Percentiles rank a stretch among this genome's conserved stretches.
These are phyloP conservation scores for Hymenotorrendiella dingleyae DNA, from an alignment of 2,329 filamentous ascomycete genomes.

Conservation along the genomic window DNA sequence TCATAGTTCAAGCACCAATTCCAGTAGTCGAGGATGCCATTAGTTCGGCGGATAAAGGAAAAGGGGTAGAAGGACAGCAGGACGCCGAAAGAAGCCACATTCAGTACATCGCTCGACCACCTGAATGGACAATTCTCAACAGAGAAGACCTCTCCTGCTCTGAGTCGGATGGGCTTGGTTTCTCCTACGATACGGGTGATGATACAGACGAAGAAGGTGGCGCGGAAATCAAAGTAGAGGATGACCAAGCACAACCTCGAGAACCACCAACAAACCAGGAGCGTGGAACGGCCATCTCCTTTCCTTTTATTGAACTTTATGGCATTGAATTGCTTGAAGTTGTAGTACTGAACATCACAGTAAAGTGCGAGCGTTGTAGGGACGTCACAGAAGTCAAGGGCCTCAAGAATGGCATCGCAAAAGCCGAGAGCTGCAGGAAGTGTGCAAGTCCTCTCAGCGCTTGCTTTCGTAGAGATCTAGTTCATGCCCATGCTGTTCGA, in stretches of 20 bases:
- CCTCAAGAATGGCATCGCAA: constrained; percentile 50
- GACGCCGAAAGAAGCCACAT: constrained; percentile 55
- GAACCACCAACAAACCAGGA: constrained; percentile 38
- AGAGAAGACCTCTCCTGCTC: constrained; percentile 42
- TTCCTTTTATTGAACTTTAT: constrained; percentile 71
- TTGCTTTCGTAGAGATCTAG: constrained; percentile 59
- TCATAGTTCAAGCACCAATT: constrained; percentile 7
- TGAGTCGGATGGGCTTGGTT: constrained; percentile 38
- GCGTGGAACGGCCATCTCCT: constrained; percentile 69
- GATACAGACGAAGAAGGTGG: constrained; percentile 26
- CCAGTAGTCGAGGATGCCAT: neutral
- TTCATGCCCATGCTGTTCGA: constrained; percentile 67
- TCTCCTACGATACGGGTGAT: constrained; percentile 41
- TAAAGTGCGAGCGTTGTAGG: constrained; percentile 77
- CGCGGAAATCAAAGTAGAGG: constrained; percentile 35
- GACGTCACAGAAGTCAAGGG: constrained; percentile 63
- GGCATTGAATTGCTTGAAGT: constrained; percentile 72
- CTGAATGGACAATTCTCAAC: constrained; percentile 58
- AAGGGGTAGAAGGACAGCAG: constrained; percentile 23
- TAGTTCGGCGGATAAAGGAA: constrained; percentile 9
- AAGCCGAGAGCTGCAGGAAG: constrained; percentile 51
- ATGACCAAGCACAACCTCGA: too few species aligned
- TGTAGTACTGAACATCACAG: constrained; percentile 57
- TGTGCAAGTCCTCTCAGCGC: constrained; percentile 48
- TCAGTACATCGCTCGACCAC: constrained; percentile 66